Evolutionary conservation across 176 grass and related monocot genomes (phyloP).

Genomic region (Cenchrus purpureus): DNA sequence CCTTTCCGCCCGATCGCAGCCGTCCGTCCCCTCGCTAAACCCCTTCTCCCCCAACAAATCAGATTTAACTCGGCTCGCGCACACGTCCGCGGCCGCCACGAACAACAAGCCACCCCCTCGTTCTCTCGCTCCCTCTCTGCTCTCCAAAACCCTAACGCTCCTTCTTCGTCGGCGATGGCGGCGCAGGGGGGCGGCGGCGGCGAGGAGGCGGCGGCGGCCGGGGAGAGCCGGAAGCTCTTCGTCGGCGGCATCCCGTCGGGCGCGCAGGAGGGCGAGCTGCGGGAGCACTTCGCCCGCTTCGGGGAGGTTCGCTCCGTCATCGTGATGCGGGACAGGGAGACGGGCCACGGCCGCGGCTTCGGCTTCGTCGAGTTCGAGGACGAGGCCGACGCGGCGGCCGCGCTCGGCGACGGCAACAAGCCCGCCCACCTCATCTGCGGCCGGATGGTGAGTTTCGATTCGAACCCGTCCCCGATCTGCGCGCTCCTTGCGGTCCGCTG

Average conservation of each 20-base stretch:
- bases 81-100: conserved; percentile 40
- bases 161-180: conserved; percentile 40
- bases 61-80: conserved; percentile 37
- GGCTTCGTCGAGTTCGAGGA: conserved; percentile 49
- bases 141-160: conserved; percentile 47
- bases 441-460: conserved; percentile 18
- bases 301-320: conserved; percentile 65
- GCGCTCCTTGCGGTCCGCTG: no score
- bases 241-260: conserved; percentile 72
- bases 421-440: conserved; percentile 63
- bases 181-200: background rate
- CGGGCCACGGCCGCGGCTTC: conserved; percentile 38
- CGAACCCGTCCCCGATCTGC: conserved; percentile 23
- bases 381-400: conserved; percentile 38
- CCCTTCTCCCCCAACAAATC: conserved; percentile 17
- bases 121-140: background rate
- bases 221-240: conserved; percentile 75
- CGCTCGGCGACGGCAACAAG: conserved; percentile 54
- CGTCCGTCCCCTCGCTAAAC: conserved; percentile 41
- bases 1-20: background rate
- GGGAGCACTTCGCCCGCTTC: conserved; percentile 52
- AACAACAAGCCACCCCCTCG: no score
- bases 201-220: background rate
- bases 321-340: conserved; percentile 72
- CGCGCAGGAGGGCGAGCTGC: conserved; percentile 61